Evolutionary conservation across 495 filamentous ascomycete species (phyloP).

Genomic region (Podospora sp.): DNA sequence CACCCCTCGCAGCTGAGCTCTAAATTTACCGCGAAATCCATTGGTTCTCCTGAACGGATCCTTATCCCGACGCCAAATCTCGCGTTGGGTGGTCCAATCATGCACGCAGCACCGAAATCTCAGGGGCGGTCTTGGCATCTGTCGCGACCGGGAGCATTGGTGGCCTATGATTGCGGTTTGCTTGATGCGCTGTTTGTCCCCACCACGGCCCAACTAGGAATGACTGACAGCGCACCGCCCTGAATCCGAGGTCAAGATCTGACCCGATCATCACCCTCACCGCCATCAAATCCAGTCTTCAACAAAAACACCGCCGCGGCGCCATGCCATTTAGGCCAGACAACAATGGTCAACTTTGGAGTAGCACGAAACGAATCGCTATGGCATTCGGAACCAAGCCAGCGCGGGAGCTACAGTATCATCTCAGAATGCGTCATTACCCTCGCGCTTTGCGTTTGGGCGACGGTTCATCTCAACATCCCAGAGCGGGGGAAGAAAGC

Average conservation of each 20-base stretch:
- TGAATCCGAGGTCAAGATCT: background rate
- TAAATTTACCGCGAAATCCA: background rate
- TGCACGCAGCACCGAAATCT: background rate
- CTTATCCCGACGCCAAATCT: background rate
- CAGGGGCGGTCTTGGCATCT: background rate
- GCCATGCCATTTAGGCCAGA: background rate
- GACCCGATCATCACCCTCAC: background rate
- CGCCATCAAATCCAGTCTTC: background rate
- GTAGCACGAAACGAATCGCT: conserved; percentile 1
- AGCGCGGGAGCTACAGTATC: conserved; percentile 10
- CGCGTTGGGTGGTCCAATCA: background rate
- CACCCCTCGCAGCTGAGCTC: background rate
- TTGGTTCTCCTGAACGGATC: background rate
- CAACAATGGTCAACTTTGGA: conserved; percentile 2
- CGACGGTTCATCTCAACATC: conserved; percentile 18
- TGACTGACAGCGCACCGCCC: background rate
- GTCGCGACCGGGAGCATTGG: background rate
- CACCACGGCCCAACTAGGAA: background rate
- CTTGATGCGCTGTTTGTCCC: background rate
- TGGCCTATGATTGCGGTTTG: background rate
- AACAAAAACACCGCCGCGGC: background rate
- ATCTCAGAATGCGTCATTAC: conserved; percentile 11
- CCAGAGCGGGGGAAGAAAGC: background rate
- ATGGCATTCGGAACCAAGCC: conserved; percentile 9
- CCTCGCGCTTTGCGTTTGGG: conserved; percentile 9